phyloP scores from a whole-genome alignment of 2,329 filamentous ascomycete species.

The Penicillium vulpinum region DNA sequence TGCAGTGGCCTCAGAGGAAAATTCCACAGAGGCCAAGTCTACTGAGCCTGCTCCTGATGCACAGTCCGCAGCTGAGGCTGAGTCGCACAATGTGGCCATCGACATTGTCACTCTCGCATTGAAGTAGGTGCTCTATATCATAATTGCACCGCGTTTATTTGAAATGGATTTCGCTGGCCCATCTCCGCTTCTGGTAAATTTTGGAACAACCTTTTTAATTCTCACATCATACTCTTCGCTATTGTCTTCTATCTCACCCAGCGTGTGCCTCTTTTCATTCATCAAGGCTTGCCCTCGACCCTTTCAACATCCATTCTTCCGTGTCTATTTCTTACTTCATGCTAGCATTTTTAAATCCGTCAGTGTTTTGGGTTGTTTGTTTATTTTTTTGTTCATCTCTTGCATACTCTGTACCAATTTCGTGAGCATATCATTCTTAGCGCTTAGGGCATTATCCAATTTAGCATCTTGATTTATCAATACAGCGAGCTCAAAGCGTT shows the following conservation, averaged over 20 bases:
- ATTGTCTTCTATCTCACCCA: background rate
- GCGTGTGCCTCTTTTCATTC: background rate
- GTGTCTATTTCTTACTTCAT: background rate
- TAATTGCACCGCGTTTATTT: background rate
- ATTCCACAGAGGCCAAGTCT: background rate
- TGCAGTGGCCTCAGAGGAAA: background rate
- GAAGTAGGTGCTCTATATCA: conserved; percentile 16
- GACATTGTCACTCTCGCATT: conserved; percentile 28
- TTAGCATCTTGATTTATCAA: conserved; percentile 13
- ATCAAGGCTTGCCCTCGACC: conserved; percentile 1
- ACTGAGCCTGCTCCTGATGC: conserved; percentile 6
- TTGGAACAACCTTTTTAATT: conserved; percentile 9
- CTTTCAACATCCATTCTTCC: background rate
- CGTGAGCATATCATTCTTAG: conserved; percentile 12
- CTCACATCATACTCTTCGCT: conserved; percentile 18
- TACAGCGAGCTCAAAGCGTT: conserved; percentile 2
- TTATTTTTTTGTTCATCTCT: conserved; percentile 1
- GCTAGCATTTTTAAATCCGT: background rate
- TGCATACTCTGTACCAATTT: conserved; percentile 12
- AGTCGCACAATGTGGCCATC: conserved; percentile 25
- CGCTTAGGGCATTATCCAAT: conserved; percentile 12
- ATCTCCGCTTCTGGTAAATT: conserved; percentile 5
- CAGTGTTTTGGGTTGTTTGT: conserved; percentile 3
- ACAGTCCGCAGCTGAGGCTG: conserved; percentile 11
- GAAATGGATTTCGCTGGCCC: background rate